Evolutionary conservation across 768 basidiomycete species (phyloP).

Genomic region (Kwoniella pini): DNA sequence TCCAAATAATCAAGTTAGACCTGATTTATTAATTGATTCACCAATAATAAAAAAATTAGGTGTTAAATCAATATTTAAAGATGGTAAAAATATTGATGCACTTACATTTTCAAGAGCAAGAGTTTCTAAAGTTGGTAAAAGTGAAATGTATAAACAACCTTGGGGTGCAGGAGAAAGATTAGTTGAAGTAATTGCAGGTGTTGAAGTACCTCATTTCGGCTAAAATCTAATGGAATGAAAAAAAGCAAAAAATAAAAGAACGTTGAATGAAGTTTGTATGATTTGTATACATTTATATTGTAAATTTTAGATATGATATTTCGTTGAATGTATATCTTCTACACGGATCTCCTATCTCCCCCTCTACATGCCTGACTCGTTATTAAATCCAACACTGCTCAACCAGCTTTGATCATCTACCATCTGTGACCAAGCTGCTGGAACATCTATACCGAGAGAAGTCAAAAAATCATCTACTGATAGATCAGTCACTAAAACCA

Average conservation of each 20-base stretch:
- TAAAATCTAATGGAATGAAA: too few relatives aligned
- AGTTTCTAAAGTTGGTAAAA: slow-evolving; percentile 18
- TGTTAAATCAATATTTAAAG: slow-evolving; percentile 7
- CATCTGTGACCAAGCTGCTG: not conserved
- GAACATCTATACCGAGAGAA: not conserved
- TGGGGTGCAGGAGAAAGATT: slow-evolving; percentile 13
- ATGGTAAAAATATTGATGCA: slow-evolving; percentile 15
- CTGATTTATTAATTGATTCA: slow-evolving; percentile 9
- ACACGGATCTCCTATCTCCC: too few relatives aligned
- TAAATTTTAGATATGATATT: too few relatives aligned
- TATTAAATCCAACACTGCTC: not conserved
- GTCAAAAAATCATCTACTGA: not conserved
- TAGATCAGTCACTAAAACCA: not conserved
- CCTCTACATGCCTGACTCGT: not conserved
- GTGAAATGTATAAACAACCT: slow-evolving; percentile 11
- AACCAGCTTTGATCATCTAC: slow-evolving; percentile 1
- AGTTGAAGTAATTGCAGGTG: slow-evolving; percentile 13
- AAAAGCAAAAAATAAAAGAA: too few relatives aligned
- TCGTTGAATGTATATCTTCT: too few relatives aligned
- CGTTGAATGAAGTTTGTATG: too few relatives aligned
- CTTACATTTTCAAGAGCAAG: slow-evolving; percentile 7
- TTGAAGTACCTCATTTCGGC: not conserved
- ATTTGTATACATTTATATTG: too few relatives aligned
- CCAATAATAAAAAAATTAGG: slow-evolving; percentile 5
- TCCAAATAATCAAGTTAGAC: slow-evolving; percentile 17